Conservation (phyloP, 345 rosid genomes). For the Raphanus sativus region DNA sequence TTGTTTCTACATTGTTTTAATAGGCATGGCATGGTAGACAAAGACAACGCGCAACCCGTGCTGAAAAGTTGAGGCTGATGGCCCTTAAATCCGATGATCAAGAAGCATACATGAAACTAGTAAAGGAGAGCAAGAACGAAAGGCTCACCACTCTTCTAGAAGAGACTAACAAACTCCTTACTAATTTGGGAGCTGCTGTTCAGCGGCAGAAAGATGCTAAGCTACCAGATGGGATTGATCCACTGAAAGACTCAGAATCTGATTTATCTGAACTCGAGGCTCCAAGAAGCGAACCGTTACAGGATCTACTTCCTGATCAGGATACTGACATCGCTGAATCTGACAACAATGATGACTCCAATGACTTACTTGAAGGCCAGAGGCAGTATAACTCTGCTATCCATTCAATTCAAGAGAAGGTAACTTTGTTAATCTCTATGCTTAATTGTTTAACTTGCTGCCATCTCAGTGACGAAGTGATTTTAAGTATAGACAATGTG, state of each 20-base stretch:
- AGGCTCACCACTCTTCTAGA: conserved; percentile 84
- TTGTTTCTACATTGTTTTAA: conserved; percentile 11
- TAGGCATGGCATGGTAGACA: conserved; percentile 99
- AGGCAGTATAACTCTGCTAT: conserved; percentile 95
- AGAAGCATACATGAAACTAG: conserved; percentile 95
- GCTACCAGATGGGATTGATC: conserved; percentile 66
- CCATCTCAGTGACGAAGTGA: conserved; percentile 14
- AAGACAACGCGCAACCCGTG: conserved; percentile 96
- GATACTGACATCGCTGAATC: conserved; percentile 65
- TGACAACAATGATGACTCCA: conserved; percentile 76
- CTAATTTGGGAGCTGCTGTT: conserved; percentile 97
- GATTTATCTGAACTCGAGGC: conserved; percentile 71
- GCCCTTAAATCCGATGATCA: conserved; percentile 98
- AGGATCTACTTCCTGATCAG: conserved; percentile 65
- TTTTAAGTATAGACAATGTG: conserved; percentile 26
- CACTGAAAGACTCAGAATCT: conserved; percentile 61
- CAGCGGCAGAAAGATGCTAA: conserved; percentile 94
- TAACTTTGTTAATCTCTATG: conserved; percentile 27
- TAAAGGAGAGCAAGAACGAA: conserved; percentile 98
- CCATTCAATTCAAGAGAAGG: conserved; percentile 94
- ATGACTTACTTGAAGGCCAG: conserved; percentile 94
- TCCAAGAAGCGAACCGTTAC: conserved; percentile 65
- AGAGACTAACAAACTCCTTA: conserved; percentile 95
- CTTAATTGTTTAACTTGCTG: conserved; percentile 2
- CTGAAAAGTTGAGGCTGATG: conserved; percentile 93